These are phyloP conservation scores for Ogataea chonburiensis DNA, from an alignment of 805 yeast species.

Conservation along the genomic window DNA sequence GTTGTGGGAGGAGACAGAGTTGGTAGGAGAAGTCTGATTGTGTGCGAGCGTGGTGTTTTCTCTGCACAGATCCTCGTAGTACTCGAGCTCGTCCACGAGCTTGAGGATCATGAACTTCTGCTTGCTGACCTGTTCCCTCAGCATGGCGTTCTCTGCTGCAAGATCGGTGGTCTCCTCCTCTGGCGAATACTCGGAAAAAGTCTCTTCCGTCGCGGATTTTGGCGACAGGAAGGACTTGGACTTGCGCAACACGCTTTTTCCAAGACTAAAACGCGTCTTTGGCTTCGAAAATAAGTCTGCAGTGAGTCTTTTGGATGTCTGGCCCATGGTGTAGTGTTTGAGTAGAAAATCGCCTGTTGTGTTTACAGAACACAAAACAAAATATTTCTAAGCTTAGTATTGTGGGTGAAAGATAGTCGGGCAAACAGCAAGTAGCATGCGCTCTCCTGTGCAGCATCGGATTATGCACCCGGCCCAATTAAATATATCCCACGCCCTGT, in stretches of 20 bases:
- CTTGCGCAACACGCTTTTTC: neutral
- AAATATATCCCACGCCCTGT: too few species aligned
- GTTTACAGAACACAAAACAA: too few species aligned
- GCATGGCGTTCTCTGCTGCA: conserved; percentile 21
- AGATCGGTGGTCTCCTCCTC: conserved; percentile 24
- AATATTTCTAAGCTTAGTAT: too few species aligned
- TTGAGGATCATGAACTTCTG: conserved; percentile 28
- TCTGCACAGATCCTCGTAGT: conserved; percentile 4
- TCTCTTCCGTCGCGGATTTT: neutral
- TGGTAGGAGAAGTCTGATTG: conserved; percentile 10
- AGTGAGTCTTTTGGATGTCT: conserved; percentile 3
- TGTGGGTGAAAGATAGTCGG: too few species aligned
- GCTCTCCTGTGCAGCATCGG: too few species aligned
- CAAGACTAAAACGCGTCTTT: conserved; percentile 5
- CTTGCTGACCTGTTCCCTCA: conserved; percentile 28
- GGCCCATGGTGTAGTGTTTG: neutral
- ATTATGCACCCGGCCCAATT: too few species aligned
- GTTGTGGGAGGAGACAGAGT: conserved; percentile 12
- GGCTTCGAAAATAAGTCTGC: conserved; percentile 12
- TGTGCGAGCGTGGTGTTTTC: conserved; percentile 1
- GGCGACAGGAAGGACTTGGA: conserved; percentile 3
- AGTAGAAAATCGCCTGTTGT: too few species aligned
- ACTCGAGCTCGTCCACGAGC: conserved; percentile 25
- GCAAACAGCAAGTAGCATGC: too few species aligned
- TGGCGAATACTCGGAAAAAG: conserved; percentile 19